Conservation (phyloP, 2,329 filamentous ascomycete genomes). For the Xylaria sp. region DNA sequence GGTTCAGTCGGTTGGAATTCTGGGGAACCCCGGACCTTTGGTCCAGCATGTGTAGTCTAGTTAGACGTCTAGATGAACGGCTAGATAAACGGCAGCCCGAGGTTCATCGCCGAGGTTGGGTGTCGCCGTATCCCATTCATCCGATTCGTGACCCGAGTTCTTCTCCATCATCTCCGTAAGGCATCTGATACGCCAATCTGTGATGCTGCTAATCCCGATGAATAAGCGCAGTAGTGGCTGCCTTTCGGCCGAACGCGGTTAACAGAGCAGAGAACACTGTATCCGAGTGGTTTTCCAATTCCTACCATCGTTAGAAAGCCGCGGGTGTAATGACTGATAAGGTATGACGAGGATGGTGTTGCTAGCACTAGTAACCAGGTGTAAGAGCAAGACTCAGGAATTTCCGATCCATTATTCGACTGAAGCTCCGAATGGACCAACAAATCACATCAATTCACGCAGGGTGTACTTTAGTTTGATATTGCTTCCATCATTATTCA, state of each 20-base stretch:
- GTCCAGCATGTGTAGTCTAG: not conserved
- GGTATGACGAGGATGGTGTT: not conserved
- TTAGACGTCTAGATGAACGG: conserved; percentile 11
- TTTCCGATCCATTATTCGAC: not conserved
- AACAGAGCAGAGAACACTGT: not conserved
- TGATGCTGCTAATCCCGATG: not conserved
- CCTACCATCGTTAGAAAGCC: not conserved
- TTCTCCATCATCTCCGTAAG: conserved; percentile 8
- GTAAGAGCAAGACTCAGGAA: not conserved
- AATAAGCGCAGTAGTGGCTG: not conserved
- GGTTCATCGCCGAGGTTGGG: conserved; percentile 25
- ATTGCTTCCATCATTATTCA: conserved; percentile 25
- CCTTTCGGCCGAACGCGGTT: conserved; percentile 29
- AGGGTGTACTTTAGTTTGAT: conserved; percentile 5
- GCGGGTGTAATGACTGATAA: not conserved
- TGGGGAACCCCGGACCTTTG: conserved; percentile 19
- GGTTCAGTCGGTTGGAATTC: conserved; percentile 10
- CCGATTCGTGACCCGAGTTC: conserved; percentile 20
- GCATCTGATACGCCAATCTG: conserved; percentile 3
- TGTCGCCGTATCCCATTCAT: conserved; percentile 24
- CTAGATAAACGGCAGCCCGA: conserved; percentile 8
- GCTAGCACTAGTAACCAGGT: not conserved
- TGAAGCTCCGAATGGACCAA: not conserved
- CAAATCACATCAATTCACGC: conserved; percentile 3
- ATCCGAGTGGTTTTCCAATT: not conserved